phyloP scores from a whole-genome alignment of 345 rosid genomes.

The Geranium rotundifolium region DNA sequence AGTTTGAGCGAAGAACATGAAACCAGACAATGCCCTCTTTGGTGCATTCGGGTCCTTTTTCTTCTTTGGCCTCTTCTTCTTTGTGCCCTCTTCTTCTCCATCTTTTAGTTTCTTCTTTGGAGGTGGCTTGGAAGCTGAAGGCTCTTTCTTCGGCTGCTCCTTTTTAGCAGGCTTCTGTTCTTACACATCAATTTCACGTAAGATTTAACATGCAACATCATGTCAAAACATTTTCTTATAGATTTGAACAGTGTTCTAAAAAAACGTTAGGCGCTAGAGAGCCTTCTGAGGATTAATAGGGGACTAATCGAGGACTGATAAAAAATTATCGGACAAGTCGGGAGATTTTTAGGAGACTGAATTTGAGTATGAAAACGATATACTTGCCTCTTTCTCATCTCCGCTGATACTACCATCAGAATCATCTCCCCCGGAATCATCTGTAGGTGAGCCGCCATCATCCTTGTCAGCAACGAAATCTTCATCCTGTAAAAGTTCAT shows the following conservation, averaged over 20 bases:
- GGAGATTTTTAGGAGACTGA: too few species aligned
- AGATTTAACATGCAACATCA: constrained; percentile 4
- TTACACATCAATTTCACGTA: constrained; percentile 1
- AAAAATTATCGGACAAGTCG: too few species aligned
- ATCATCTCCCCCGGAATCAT: constrained; percentile 84
- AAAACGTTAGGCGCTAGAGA: too few species aligned
- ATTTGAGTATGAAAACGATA: constrained; percentile 4
- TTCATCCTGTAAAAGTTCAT: constrained; percentile 53
- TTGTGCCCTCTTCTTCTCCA: constrained; percentile 55
- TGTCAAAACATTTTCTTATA: neutral
- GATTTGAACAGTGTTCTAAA: too few species aligned
- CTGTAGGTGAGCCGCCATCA: constrained; percentile 89
- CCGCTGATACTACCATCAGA: constrained; percentile 60
- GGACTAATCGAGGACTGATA: too few species aligned
- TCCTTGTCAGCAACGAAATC: constrained; percentile 81
- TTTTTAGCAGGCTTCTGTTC: constrained; percentile 63
- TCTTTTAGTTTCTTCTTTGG: constrained; percentile 60
- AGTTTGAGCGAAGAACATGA: constrained; percentile 57
- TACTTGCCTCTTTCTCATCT: constrained; percentile 69
- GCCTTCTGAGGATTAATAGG: too few species aligned
- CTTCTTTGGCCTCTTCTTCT: constrained; percentile 71
- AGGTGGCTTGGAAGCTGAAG: constrained; percentile 46
- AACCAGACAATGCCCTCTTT: constrained; percentile 67
- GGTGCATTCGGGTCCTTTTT: constrained; percentile 98
- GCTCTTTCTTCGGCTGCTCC: constrained; percentile 46